These are phyloP conservation scores for Phoma sp. DNA, from an alignment of 2,329 filamentous ascomycete genomes.

Conservation along the genomic window DNA sequence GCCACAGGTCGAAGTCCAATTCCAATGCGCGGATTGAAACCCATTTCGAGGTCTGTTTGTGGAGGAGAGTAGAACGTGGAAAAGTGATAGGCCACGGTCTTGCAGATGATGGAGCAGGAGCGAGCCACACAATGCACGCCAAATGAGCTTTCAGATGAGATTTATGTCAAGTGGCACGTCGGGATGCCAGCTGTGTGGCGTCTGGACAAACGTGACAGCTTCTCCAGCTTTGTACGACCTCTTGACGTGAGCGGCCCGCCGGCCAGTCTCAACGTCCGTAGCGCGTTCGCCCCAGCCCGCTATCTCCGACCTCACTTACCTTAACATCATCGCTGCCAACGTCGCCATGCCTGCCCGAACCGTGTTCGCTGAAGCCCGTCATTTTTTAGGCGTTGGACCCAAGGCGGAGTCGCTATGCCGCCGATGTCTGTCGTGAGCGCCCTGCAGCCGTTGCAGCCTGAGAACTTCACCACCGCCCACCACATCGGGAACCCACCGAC, in stretches of 20 bases:
- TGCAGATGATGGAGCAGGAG: slow-evolving; percentile 1
- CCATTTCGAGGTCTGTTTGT: slow-evolving; percentile 2
- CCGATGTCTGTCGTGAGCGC: slow-evolving; percentile 21
- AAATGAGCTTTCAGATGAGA: not conserved
- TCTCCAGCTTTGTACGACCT: not conserved
- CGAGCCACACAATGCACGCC: not conserved
- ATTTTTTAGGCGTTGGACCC: slow-evolving; percentile 24
- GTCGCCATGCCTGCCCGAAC: slow-evolving; percentile 14
- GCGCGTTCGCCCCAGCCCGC: slow-evolving; percentile 9
- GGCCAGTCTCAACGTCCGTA: slow-evolving; percentile 9
- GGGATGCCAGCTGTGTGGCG: too few relatives aligned
- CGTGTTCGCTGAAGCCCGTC: slow-evolving; percentile 13
- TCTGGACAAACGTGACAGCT: too few relatives aligned
- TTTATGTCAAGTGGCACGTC: too few relatives aligned
- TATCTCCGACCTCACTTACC: slow-evolving; percentile 20
- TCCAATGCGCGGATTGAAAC: not conserved
- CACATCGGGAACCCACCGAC: slow-evolving; percentile 53
- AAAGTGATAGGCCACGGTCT: slow-evolving; percentile 16
- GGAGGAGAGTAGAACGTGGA: slow-evolving; percentile 13
- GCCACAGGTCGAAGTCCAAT: slow-evolving; percentile 8
- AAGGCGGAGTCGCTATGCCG: slow-evolving; percentile 20
- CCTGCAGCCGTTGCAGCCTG: slow-evolving; percentile 28
- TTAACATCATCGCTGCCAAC: slow-evolving; percentile 19
- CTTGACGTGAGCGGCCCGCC: slow-evolving; percentile 10
- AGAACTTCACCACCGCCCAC: slow-evolving; percentile 43